Evolutionary conservation across 805 yeast species (phyloP).

Genomic region (Candida stauntonica): DNA sequence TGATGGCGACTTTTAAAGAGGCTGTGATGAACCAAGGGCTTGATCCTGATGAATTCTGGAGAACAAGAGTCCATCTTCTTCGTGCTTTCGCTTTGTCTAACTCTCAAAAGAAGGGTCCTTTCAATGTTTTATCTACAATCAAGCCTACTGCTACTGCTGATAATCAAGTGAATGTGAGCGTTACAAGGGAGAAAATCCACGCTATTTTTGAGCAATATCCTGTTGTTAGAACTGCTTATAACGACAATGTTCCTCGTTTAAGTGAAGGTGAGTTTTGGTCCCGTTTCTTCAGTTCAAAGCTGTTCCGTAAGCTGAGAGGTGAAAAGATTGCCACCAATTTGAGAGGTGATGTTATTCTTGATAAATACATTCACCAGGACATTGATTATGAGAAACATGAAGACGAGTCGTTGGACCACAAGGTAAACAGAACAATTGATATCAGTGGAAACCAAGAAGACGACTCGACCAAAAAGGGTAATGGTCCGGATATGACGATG

Average conservation of each 20-base stretch:
- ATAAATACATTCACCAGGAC: slow-evolving; percentile 72
- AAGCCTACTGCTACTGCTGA: slow-evolving; percentile 92
- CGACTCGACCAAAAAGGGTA: slow-evolving; percentile 63
- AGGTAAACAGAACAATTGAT: slow-evolving; percentile 70
- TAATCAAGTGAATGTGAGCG: slow-evolving; percentile 88
- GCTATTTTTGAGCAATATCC: slow-evolving; percentile 93
- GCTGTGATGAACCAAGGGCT: slow-evolving; percentile 77
- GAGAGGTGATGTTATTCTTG: slow-evolving; percentile 80
- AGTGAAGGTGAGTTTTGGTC: slow-evolving; percentile 96
- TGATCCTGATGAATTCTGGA: slow-evolving; percentile 84
- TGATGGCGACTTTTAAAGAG: slow-evolving; percentile 77
- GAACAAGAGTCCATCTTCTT: slow-evolving; percentile 69
- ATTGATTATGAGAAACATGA: slow-evolving; percentile 49
- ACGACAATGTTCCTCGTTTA: slow-evolving; percentile 85
- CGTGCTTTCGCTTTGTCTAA: slow-evolving; percentile 82
- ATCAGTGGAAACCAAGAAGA: slow-evolving; percentile 78
- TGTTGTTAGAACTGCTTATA: slow-evolving; percentile 80
- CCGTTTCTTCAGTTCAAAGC: slow-evolving; percentile 83
- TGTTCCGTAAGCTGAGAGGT: slow-evolving; percentile 85
- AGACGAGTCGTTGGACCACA: slow-evolving; percentile 37
- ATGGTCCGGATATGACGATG: slow-evolving; percentile 89
- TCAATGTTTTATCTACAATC: slow-evolving; percentile 88
- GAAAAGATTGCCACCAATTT: slow-evolving; percentile 73
- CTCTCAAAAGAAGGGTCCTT: slow-evolving; percentile 86
- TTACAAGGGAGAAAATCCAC: slow-evolving; percentile 84